Conservation (phyloP, 208 protist species). For the Crithidia bombi region DNA sequence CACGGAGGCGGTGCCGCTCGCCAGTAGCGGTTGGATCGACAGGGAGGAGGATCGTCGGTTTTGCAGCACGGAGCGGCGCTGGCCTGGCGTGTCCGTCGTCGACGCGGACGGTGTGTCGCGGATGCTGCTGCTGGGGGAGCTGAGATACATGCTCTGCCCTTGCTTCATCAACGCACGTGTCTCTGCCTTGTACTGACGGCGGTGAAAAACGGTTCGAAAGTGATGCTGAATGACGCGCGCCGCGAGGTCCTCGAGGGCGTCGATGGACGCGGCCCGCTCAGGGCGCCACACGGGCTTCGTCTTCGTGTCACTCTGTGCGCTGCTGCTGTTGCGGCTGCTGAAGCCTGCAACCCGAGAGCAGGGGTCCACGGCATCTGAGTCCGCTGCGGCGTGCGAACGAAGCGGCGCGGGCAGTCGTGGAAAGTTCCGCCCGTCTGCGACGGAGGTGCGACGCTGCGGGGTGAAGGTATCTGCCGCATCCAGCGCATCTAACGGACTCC, state of each 20-base stretch:
- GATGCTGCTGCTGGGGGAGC: slow-evolving; percentile 9
- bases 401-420: background rate
- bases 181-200: slow-evolving; percentile 38
- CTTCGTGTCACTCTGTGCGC: background rate
- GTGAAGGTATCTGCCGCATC: background rate
- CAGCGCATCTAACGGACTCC: background rate
- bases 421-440: background rate
- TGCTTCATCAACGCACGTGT: slow-evolving; percentile 30
- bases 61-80: background rate
- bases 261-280: slow-evolving; percentile 19
- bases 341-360: background rate
- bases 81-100: background rate
- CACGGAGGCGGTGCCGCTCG: background rate
- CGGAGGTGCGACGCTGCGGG: background rate
- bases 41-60: background rate
- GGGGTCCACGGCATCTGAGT: background rate
- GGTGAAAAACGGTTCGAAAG: slow-evolving; percentile 40
- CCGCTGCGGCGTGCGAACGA: background rate
- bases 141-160: slow-evolving; percentile 20
- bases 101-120: background rate
- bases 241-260: slow-evolving; percentile 45
- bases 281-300: slow-evolving; percentile 22
- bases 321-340: background rate
- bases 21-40: background rate
- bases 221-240: slow-evolving; percentile 73